These are phyloP conservation scores for Cenchrus fungigraminus DNA, from an alignment of 176 grass and related monocot genomes.

Conservation along the genomic window DNA sequence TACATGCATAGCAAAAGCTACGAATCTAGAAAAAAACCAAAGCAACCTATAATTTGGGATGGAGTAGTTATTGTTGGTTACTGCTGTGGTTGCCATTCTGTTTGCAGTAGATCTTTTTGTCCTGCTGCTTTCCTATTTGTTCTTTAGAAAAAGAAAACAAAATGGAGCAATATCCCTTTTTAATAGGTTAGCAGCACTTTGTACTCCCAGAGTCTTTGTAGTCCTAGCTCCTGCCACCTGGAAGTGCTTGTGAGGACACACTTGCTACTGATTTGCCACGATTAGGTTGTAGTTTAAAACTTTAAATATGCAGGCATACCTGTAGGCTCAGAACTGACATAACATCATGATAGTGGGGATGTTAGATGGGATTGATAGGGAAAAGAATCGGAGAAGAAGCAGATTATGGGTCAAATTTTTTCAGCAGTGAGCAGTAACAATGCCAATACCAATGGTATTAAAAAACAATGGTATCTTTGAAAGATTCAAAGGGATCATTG, in stretches of 20 bases:
- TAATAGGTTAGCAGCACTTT: not conserved
- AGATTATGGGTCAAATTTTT: not conserved
- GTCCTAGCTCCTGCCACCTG: slow-evolving; percentile 2
- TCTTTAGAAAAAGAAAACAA: not conserved
- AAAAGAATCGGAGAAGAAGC: not conserved
- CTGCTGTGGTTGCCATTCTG: not conserved
- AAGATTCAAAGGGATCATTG: not conserved
- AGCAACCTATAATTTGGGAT: no score
- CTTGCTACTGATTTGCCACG: not conserved
- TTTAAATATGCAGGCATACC: slow-evolving; percentile 1
- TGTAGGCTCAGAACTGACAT: not conserved
- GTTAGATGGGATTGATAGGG: not conserved
- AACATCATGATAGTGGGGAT: not conserved
- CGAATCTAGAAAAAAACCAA: no score
- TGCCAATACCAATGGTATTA: not conserved
- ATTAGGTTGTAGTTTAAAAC: slow-evolving; percentile 16
- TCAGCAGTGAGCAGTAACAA: not conserved
- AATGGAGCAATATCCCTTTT: not conserved
- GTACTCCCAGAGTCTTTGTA: not conserved
- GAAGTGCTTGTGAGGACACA: not conserved
- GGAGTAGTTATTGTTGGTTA: not conserved
- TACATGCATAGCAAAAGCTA: no score
- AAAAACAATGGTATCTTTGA: not conserved
- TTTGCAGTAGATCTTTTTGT: not conserved
- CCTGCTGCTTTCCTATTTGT: not conserved